Percentiles rank a stretch among this genome's conserved stretches.
Evolutionary conservation across 2,329 filamentous ascomycete species (phyloP).

Genomic region (Pyricularia sp.): DNA sequence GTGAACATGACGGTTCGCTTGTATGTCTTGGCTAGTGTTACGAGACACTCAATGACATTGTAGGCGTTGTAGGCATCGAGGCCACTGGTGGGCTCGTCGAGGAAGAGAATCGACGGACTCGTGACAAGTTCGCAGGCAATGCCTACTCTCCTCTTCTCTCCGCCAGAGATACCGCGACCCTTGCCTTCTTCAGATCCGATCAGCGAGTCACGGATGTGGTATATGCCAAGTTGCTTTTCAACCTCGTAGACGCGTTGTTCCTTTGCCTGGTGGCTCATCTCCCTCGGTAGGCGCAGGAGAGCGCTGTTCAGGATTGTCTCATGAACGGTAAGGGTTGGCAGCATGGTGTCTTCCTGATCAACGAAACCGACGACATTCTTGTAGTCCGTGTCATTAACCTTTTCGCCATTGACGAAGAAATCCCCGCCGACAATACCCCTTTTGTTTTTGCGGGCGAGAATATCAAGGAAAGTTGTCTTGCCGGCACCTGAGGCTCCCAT

Average conservation of each 20-base stretch:
- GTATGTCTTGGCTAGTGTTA: slow-evolving; percentile 89
- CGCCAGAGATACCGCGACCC: slow-evolving; percentile 89
- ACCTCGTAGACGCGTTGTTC: slow-evolving; percentile 86
- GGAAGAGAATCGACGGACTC: slow-evolving; percentile 89
- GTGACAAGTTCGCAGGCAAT: slow-evolving; percentile 98
- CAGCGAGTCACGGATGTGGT: slow-evolving; percentile 84
- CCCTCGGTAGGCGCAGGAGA: slow-evolving; percentile 74
- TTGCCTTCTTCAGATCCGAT: slow-evolving; percentile 94
- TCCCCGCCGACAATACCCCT: slow-evolving; percentile 64
- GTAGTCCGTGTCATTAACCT: slow-evolving; percentile 71
- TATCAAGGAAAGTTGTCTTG: slow-evolving; percentile 94
- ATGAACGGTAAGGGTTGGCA: slow-evolving; percentile 90
- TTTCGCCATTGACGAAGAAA: slow-evolving; percentile 90
- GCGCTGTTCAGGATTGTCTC: slow-evolving; percentile 95
- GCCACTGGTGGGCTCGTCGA: slow-evolving; percentile 94
- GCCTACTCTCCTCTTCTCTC: slow-evolving; percentile 88
- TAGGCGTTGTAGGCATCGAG: slow-evolving; percentile 95
- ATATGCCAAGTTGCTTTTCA: slow-evolving; percentile 88
- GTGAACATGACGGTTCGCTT: slow-evolving; percentile 96
- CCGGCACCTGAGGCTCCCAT: slow-evolving; percentile 97
- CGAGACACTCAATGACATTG: slow-evolving; percentile 92
- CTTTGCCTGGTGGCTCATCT: slow-evolving; percentile 81
- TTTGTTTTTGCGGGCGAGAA: slow-evolving; percentile 94
- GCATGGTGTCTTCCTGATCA: slow-evolving; percentile 94
- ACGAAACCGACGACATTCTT: slow-evolving; percentile 91